phyloP scores from a whole-genome alignment of 306 rosid species.

The Glycine soja region DNA sequence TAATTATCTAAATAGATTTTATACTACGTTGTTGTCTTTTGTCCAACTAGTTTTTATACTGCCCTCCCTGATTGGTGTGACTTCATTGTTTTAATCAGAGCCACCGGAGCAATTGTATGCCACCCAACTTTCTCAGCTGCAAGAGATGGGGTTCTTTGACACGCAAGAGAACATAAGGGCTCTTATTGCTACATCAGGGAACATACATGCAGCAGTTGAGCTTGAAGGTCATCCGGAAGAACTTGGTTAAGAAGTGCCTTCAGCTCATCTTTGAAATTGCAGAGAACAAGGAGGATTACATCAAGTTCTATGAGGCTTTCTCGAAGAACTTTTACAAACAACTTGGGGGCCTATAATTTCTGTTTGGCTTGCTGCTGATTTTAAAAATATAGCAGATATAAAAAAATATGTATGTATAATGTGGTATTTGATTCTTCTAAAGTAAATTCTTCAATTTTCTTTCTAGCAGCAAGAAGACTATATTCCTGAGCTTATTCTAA shows the following conservation, averaged over 20 bases:
- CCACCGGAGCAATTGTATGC: slow-evolving; percentile 91
- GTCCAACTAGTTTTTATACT: slow-evolving; percentile 22
- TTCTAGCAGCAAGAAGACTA: no score
- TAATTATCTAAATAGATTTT: slow-evolving; percentile 30
- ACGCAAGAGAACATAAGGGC: slow-evolving; percentile 85
- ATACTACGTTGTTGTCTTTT: background rate
- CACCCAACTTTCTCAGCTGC: slow-evolving; percentile 85
- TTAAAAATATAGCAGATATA: no score
- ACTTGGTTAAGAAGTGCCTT: slow-evolving; percentile 83
- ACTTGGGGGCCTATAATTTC: no score
- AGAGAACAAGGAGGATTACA: slow-evolving; percentile 91
- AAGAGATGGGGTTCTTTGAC: slow-evolving; percentile 95
- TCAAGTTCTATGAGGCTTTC: slow-evolving; percentile 84
- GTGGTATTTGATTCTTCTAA: no score
- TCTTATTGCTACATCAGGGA: no score
- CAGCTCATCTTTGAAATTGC: slow-evolving; percentile 84
- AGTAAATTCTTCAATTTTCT: no score
- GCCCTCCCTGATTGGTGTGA: slow-evolving; percentile 15
- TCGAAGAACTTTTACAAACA: slow-evolving; percentile 91
- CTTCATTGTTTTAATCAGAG: slow-evolving; percentile 53
- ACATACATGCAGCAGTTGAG: slow-evolving; percentile 86
- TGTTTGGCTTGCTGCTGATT: no score
- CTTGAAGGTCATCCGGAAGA: slow-evolving; percentile 85
- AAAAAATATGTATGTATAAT: no score
- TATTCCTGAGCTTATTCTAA: no score